These are phyloP conservation scores for Sambucus nigra DNA, from an alignment of 129 eudicot genomes.

Conservation along the genomic window DNA sequence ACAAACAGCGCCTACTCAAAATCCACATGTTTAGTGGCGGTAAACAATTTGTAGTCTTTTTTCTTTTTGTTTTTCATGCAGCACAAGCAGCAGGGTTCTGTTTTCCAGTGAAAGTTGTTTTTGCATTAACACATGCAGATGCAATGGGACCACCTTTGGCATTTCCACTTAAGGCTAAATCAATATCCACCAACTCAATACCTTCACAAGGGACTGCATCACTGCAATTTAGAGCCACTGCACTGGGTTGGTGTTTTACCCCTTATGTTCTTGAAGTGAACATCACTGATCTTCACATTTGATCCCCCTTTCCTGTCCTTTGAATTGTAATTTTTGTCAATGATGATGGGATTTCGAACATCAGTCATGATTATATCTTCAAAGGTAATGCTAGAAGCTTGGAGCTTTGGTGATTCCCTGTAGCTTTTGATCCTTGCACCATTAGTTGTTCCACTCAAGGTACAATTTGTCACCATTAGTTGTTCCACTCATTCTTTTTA, in stretches of 20 bases:
- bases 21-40: too few relatives aligned
- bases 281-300: conserved; percentile 28
- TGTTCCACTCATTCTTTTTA: too few relatives aligned
- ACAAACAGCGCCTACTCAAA: too few relatives aligned
- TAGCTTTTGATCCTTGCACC: too few relatives aligned
- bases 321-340: conserved; percentile 32
- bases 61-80: too few relatives aligned
- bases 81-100: conserved; percentile 10
- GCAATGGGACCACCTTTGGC: neutral
- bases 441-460: too few relatives aligned
- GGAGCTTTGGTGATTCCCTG: conserved; percentile 12
- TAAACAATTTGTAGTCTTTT: too few relatives aligned
- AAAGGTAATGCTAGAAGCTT: conserved; percentile 20
- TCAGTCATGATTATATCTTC: conserved; percentile 21
- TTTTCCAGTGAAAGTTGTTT: conserved; percentile 11
- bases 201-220: conserved; percentile 21
- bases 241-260: conserved; percentile 16
- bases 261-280: conserved; percentile 30
- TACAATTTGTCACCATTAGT: too few relatives aligned
- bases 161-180: conserved; percentile 19
- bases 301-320: conserved; percentile 16
- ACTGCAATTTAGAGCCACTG: conserved; percentile 27
- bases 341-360: too few relatives aligned
- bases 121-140: conserved; percentile 22
- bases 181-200: too few relatives aligned